These are phyloP conservation scores for Tuber magnatum DNA, from an alignment of 495 filamentous ascomycete genomes.

Conservation along the genomic window DNA sequence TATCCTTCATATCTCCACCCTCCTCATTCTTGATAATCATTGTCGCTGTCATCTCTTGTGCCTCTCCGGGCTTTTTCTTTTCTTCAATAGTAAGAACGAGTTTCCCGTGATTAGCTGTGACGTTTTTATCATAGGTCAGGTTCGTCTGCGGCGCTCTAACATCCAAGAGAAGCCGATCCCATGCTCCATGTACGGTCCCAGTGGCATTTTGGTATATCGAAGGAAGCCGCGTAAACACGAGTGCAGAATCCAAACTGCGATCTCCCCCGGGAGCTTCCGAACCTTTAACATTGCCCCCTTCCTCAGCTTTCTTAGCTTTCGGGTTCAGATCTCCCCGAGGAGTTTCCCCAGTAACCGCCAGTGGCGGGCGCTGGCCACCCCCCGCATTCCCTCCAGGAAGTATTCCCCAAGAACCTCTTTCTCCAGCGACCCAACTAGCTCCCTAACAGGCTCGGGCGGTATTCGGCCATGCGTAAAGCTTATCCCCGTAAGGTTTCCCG, in stretches of 20 bases:
- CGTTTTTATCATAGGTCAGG: constrained; percentile 30
- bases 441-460: constrained; percentile 31
- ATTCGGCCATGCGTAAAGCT: constrained; percentile 9
- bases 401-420: constrained; percentile 29
- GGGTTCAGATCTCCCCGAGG: background rate
- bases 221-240: constrained; percentile 1
- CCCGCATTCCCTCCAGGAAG: constrained; percentile 6
- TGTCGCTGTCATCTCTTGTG: constrained; percentile 31
- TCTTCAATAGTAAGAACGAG: constrained; percentile 37
- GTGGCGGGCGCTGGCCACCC: background rate
- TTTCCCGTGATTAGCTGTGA: constrained; percentile 33
- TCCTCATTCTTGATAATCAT: constrained; percentile 36
- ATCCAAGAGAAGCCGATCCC: constrained; percentile 23
- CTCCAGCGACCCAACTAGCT: constrained; percentile 22
- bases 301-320: background rate
- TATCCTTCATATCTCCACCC: constrained; percentile 58
- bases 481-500: constrained; percentile 39
- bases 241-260: constrained; percentile 1
- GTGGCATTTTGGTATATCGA: constrained; percentile 33
- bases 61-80: constrained; percentile 19
- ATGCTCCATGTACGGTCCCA: constrained; percentile 33
- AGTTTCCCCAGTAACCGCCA: background rate
- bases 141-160: constrained; percentile 24
- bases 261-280: constrained; percentile 5
- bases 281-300: background rate